phyloP scores from a whole-genome alignment of 164 flowering plant species.

The Paratinospora sagittata region DNA sequence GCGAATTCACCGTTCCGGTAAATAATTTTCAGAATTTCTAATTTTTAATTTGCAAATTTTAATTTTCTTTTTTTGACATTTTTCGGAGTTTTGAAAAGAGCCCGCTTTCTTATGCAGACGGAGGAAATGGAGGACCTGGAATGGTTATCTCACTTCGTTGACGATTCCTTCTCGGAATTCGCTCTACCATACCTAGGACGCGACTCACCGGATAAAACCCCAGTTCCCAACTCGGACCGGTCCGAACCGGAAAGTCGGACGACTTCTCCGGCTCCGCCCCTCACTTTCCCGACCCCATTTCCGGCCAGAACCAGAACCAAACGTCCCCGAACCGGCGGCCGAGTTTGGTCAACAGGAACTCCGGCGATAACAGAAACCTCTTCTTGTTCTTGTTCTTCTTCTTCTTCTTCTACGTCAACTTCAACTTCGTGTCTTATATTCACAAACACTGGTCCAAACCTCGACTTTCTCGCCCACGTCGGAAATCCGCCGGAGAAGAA shows the following conservation, averaged over 20 bases:
- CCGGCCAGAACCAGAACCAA: constrained; percentile 60
- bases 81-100: background rate
- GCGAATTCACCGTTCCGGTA: constrained; percentile 54
- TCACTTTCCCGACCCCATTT: constrained; percentile 20
- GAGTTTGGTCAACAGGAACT: constrained; percentile 30
- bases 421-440: constrained; percentile 20
- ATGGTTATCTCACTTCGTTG: constrained; percentile 73
- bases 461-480: constrained; percentile 13
- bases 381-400: constrained; percentile 19
- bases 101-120: constrained; percentile 25
- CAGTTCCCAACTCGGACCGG: constrained; percentile 10
- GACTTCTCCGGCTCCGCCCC: background rate
- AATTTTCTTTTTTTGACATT: background rate
- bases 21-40: constrained; percentile 3
- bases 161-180: constrained; percentile 53
- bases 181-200: constrained; percentile 20
- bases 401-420: background rate
- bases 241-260: constrained; percentile 13
- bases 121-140: constrained; percentile 67
- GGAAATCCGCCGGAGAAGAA: constrained; percentile 21
- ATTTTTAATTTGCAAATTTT: background rate
- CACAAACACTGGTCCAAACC: constrained; percentile 5
- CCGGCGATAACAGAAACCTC: constrained; percentile 25
- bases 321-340: constrained; percentile 28
- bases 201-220: background rate